Base-by-base conservation (phyloP, 2,329 filamentous ascomycete genomes). In the Cryphonectria radicalis region DNA sequence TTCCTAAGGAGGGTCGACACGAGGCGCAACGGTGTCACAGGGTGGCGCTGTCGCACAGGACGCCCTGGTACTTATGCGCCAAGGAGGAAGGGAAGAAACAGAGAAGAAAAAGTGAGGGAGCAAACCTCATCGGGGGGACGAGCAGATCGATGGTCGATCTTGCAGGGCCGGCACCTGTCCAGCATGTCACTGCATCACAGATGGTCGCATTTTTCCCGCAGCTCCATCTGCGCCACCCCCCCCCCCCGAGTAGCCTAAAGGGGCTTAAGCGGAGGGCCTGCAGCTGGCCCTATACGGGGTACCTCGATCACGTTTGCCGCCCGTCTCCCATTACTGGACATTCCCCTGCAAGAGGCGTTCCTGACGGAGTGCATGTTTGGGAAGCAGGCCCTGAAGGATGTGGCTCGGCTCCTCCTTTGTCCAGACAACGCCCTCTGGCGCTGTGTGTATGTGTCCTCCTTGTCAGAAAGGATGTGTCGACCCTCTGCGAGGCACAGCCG, bases 301-400 rank as follows among this genome's bases (percentile, higher is more conserved):
- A 59, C 55, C 22, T 55, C 35, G 22, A 66, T 25, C 64, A 66
- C 43, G 32, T 57, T 55, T 19, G 46, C 64, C 17, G 32, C 46
- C 11, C 10, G 6, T n/a, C 19, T 32, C 35, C 35, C 43, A 35
- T 40, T 40, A 55, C 64, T 67, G 37, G 37, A 43, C 66, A 42
- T 25, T 42, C 14, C 14, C 37, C 55, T 67, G 66, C 62, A 64
- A 35, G 59, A 63, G 60, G 32, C 46, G 60, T 69, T 69, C 59
- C 67, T 69, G 67, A 43, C n/a, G 60, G 35, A 42, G 60, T 57
- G 60, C 60, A 69, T 64, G n/a, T 28, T 64, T 32, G 32, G 67
- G 28, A 8, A 46, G 59, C 43, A 42, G 59, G 22, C 46, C 67
- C 46, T 50, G 64, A 25, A 63, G 60, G 67, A 68, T 63, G 57